These are phyloP conservation scores for Lithospermum erythrorhizon DNA, from an alignment of 257 asterid species.

Conservation along the genomic window DNA sequence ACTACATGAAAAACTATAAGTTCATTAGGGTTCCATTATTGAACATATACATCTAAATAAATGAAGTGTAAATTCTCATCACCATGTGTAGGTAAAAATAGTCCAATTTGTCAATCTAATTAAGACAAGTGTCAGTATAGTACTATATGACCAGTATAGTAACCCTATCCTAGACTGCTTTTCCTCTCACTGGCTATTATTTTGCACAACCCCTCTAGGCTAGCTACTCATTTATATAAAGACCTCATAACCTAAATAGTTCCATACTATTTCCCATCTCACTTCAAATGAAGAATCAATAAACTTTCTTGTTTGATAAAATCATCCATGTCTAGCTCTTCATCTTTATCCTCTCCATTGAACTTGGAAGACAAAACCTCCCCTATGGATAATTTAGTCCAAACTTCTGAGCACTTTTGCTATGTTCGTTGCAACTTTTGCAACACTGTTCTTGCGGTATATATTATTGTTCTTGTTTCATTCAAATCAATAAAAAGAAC, in stretches of 20 bases:
- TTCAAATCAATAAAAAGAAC: too few relatives aligned
- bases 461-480: too few relatives aligned
- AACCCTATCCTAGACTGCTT: neutral
- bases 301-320: too few relatives aligned
- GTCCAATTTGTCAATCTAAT: neutral
- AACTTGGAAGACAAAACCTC: constrained; percentile 15
- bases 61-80: too few relatives aligned
- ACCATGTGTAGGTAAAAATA: neutral
- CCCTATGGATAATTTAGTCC: constrained; percentile 72
- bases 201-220: too few relatives aligned
- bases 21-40: neutral
- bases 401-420: constrained; percentile 78
- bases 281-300: neutral
- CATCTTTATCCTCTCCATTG: constrained; percentile 22
- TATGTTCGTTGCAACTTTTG: constrained; percentile 93
- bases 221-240: too few relatives aligned
- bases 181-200: neutral
- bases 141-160: neutral
- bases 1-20: neutral
- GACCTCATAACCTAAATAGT: neutral
- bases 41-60: neutral
- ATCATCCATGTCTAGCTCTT: constrained; percentile 15
- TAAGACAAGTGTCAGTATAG: neutral
- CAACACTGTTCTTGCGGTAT: constrained; percentile 94
- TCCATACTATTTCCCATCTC: neutral